Base-by-base conservation (phyloP, 2,329 filamentous ascomycete genomes). In the Shiraia sp. region DNA sequence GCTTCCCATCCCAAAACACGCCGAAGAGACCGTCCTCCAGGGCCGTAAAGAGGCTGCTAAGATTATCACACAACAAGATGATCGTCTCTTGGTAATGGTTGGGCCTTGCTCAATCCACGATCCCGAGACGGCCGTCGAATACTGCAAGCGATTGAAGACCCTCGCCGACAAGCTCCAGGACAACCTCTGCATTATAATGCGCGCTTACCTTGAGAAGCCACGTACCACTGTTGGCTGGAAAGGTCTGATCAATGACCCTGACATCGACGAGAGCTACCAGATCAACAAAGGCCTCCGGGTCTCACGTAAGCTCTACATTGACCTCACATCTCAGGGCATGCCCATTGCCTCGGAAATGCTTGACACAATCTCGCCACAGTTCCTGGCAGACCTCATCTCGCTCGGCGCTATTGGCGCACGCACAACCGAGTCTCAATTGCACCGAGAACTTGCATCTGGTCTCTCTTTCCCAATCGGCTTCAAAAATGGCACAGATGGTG, bases 141-240 rank as follows among this genome's bases (percentile, higher is more conserved):
- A 99, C 79, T 89, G 87, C 68, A 75, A 79, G 49, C 83, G 86
- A 42, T 81, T 99, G 34, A 87, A 90, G 74, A 74, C 78, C 38
- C 77, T 96, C 33, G 82, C 90, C 46, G 82, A 87, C 53, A 89
- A 87, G 78, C 85, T 96, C 49, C 83, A 85, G 48, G 78, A 83
- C 59, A 91, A 97, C 68, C 80, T 99, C 32, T 85, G 85, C 70
- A 88, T 99, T 69, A 85, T 99, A 65, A 99, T 99, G 93, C 89
- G 93, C 61, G 90, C 91, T 66, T 99, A 99, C 81, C 86, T 99
- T 36, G 93, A 99, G 79, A 99, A 99, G 80, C 93, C 93, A 29
- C 86, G 93, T 48, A 99, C 93, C 35, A 99, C 93, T 0, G 91
- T 99, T 35, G 93, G 93, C 68, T 99, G 93, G 93, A 99, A 99